These are phyloP conservation scores for Stephanodiscus minutulus DNA, from an alignment of 108 stramenopile species.

Conservation along the genomic window DNA sequence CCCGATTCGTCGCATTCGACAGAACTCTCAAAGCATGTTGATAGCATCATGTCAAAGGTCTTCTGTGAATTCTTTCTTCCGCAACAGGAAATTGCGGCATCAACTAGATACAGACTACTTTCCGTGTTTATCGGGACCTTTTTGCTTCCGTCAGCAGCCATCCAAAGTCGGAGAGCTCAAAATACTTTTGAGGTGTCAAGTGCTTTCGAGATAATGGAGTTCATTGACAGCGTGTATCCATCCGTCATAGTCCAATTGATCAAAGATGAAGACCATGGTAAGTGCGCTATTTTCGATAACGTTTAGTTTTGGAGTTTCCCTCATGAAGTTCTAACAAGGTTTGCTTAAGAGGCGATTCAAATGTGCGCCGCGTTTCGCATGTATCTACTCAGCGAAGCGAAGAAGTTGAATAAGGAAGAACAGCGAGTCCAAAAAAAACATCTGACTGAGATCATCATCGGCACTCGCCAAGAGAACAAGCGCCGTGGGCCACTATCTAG, in stretches of 20 bases:
- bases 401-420: constrained; percentile 29
- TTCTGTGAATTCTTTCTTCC: constrained; percentile 48
- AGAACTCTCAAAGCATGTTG: constrained; percentile 5
- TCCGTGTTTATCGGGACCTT: constrained; percentile 33
- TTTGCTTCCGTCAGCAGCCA: constrained; percentile 16
- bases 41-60: constrained; percentile 24
- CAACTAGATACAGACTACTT: constrained; percentile 38
- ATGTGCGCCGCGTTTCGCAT: constrained; percentile 55
- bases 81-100: constrained; percentile 17
- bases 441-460: constrained; percentile 31
- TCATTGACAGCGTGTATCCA: constrained; percentile 35
- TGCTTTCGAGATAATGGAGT: constrained; percentile 28
- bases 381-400: constrained; percentile 35
- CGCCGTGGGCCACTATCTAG: constrained; percentile 17
- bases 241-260: constrained; percentile 35
- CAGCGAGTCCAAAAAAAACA: constrained; percentile 26
- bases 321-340: not conserved
- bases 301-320: not conserved
- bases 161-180: constrained; percentile 17
- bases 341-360: constrained; percentile 28
- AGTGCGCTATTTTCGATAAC: not conserved
- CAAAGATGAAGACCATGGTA: constrained; percentile 35
- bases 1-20: not conserved
- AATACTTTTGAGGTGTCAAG: constrained; percentile 30
- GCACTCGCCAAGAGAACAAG: constrained; percentile 19